These are phyloP conservation scores for Agaricus blazei DNA, from an alignment of 768 basidiomycete genomes.

Conservation along the genomic window DNA sequence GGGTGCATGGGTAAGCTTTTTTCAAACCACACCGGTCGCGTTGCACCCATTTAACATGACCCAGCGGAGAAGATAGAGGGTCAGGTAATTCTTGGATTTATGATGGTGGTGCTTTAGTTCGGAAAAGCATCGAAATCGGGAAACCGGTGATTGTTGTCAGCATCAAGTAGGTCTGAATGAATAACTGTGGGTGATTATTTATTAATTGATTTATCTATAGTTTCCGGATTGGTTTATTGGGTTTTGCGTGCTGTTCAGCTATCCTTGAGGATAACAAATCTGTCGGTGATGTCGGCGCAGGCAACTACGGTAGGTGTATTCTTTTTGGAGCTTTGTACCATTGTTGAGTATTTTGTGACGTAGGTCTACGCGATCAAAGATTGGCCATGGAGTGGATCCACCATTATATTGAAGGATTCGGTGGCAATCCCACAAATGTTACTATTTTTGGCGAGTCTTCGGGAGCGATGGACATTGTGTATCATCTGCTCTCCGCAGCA, in stretches of 20 bases:
- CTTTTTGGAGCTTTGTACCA: neutral
- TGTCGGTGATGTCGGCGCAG: slow-evolving; percentile 65
- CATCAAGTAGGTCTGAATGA: slow-evolving; percentile 54
- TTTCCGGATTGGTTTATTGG: slow-evolving; percentile 73
- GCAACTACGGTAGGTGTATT: slow-evolving; percentile 62
- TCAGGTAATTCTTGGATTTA: slow-evolving; percentile 75
- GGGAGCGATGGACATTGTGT: slow-evolving; percentile 54
- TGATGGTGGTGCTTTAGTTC: slow-evolving; percentile 68
- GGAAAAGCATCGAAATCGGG: slow-evolving; percentile 53
- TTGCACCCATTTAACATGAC: slow-evolving; percentile 10
- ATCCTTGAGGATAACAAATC: slow-evolving; percentile 63
- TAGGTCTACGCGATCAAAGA: slow-evolving; percentile 62
- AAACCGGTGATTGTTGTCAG: slow-evolving; percentile 71
- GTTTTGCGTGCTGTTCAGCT: slow-evolving; percentile 64
- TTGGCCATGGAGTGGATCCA: slow-evolving; percentile 61
- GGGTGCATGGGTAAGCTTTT: slow-evolving; percentile 69
- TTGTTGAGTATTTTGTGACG: neutral
- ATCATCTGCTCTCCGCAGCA: slow-evolving; percentile 56
- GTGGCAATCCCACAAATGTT: slow-evolving; percentile 59
- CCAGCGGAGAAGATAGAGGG: slow-evolving; percentile 67
- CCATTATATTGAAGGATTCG: slow-evolving; percentile 55
- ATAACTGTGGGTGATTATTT: neutral
- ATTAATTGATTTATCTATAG: slow-evolving; percentile 27
- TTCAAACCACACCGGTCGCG: slow-evolving; percentile 18
- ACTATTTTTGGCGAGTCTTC: slow-evolving; percentile 48